Evolutionary conservation across 345 rosid genomes (phyloP), one percentile per base, ranked within the genome.

Genomic region (Camelina neglecta): DNA sequence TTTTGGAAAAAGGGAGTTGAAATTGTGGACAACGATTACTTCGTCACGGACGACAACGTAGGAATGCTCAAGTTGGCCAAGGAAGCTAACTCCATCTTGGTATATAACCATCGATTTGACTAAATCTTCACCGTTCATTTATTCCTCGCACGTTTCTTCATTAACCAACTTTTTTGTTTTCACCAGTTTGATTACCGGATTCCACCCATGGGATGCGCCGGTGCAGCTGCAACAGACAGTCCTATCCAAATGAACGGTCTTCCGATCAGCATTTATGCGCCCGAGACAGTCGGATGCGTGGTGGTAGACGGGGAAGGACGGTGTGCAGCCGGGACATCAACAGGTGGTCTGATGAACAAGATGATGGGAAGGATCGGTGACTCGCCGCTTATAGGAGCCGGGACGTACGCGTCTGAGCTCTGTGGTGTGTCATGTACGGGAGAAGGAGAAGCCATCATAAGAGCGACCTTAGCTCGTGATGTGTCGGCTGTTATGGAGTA

Each of bases 401-500:
- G 98, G 48, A 94, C 98, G 26, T 94, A 94, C 50, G 98, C 98
- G 5, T 80, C 91, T 24, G 79, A 88, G 26, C 75, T 90, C 0
- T 90, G 95, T 16, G 98, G 91, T 0, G 90, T 94, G 5, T 94
- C 98, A 2, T 94, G 98, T 75, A 94, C 98, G 0, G 98, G 98
- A 6, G 98, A 94, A 81, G 98, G 98, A 10, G 98, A 94, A 84
- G 98, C 97, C 1, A 94, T 94, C 73, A 89, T 94, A 18, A 84
- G 98, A 10, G 80, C 86, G 42, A 94, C 98, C 11, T 74, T 94
- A 67, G 97, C 98, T 0, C 87, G 98, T 29, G 98, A 94, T 4
- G 89, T 94, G 70, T 90, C 97, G 10, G 97, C 98, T 1, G 97
- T 92, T 80, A 92, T 94, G 98, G 98, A 94, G 74, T 94, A 94